Evolutionary conservation across 495 filamentous ascomycete species (phyloP).

Genomic region (Eremomyces bilateralis): DNA sequence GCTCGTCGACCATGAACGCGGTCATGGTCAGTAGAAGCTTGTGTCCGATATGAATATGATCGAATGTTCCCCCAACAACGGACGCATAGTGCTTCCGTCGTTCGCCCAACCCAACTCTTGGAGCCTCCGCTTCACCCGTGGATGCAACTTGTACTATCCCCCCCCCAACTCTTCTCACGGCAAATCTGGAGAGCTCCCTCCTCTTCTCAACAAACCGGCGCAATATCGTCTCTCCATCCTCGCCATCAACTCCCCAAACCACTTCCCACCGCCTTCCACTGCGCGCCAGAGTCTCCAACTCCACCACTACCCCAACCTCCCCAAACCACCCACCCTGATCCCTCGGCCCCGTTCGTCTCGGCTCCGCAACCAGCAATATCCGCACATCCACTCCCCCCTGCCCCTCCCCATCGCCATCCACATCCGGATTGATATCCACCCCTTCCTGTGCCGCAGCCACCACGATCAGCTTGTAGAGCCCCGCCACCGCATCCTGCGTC

Average conservation of each 20-base stretch:
- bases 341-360: background rate
- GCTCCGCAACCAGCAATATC: constrained; percentile 45
- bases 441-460: constrained; percentile 37
- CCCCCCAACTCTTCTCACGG: constrained; percentile 24
- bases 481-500: constrained; percentile 49
- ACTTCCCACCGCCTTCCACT: constrained; percentile 44
- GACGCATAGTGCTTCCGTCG: constrained; percentile 30
- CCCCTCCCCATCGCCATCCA: too few relatives aligned
- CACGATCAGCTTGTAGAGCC: constrained; percentile 57
- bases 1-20: constrained; percentile 32
- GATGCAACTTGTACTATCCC: constrained; percentile 8
- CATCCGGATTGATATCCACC: constrained; percentile 39
- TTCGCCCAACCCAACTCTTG: constrained; percentile 12
- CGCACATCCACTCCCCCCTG: constrained; percentile 58
- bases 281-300: constrained; percentile 40
- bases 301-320: constrained; percentile 24
- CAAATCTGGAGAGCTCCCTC: constrained; percentile 18
- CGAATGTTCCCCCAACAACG: constrained; percentile 86
- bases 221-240: constrained; percentile 28
- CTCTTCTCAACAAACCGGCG: constrained; percentile 9
- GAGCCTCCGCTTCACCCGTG: background rate
- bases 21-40: constrained; percentile 79
- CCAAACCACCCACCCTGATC: background rate
- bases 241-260: constrained; percentile 42
- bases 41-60: constrained; percentile 91